Conservation (phyloP, 805 yeast genomes). For the Starmerella ratchasimensis region DNA sequence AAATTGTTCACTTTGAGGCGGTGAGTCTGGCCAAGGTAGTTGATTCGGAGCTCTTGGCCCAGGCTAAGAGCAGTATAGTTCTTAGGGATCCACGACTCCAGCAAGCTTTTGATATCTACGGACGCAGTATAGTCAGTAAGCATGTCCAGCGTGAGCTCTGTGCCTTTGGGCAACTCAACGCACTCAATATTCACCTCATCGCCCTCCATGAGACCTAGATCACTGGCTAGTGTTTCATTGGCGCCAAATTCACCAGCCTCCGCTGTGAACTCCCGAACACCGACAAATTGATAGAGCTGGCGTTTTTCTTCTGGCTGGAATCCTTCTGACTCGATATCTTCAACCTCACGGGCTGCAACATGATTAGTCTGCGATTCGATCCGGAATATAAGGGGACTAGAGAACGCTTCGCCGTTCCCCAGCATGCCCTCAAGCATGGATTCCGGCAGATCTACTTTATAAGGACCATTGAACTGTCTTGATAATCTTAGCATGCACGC, state of each 20-base stretch:
- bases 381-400: neutral
- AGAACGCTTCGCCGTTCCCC: neutral
- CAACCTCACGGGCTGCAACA: no score
- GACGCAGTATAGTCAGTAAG: slow-evolving; percentile 15
- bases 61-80: slow-evolving; percentile 37
- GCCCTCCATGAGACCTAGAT: slow-evolving; percentile 21
- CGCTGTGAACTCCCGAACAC: slow-evolving; percentile 39
- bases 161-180: slow-evolving; percentile 34
- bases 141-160: slow-evolving; percentile 34
- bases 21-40: slow-evolving; percentile 21
- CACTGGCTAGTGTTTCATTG: slow-evolving; percentile 28
- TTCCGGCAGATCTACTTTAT: slow-evolving; percentile 15
- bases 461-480: slow-evolving; percentile 3
- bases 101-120: slow-evolving; percentile 39
- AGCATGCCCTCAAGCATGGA: slow-evolving; percentile 1
- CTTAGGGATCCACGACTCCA: slow-evolving; percentile 38
- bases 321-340: no score
- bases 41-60: slow-evolving; percentile 30
- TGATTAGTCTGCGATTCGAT: slow-evolving; percentile 11
- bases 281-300: slow-evolving; percentile 27
- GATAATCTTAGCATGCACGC: slow-evolving; percentile 2
- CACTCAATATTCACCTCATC: slow-evolving; percentile 21
- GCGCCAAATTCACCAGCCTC: slow-evolving; percentile 28
- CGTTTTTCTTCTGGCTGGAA: slow-evolving; percentile 17
- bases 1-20: slow-evolving; percentile 29